Base-by-base conservation (phyloP, 768 basidiomycete genomes). In the Xanthoconium stramineum region DNA sequence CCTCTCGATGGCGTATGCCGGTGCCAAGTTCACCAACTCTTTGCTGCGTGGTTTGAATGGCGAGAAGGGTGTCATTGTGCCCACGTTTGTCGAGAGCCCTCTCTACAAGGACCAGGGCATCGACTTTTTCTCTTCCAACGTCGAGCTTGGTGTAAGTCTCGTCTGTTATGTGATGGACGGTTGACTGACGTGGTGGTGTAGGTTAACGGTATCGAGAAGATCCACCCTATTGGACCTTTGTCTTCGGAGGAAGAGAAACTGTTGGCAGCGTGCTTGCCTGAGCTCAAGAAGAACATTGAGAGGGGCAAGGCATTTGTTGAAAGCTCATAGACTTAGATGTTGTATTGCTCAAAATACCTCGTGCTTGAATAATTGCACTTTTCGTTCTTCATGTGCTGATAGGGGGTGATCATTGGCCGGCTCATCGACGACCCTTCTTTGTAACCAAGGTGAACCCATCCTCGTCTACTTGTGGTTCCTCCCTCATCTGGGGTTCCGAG, bases 211-310 rank as follows among this genome's bases (percentile, higher is more conserved):
- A 91, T 98, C 55, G 89, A 89, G 78, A 91, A 88, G 80, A 97
- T 99, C 70, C 80, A 91, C 77, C 84, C 87, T 19, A 68, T 98
- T 59, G 97, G 97, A 35, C 66, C 79, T 35, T 65, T 99, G 64
- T 82, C 92, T 35, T 78, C 85, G 32, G 82, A 87, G 69, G 97
- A 99, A 79, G 74, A 94, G 81, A 83, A 84, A 70, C 81, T 97
- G 56, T 77, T 99, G 66, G 88, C 84, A 28, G 94, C 87, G 33
- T 92, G 89, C 80, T 71, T 94, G 66, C 91, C 92, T 61, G 92
- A 94, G 64, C 83, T 99, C 66, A 90, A 91, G 84, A 94, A 91
- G 86, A 98, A 97, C 84, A 96, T 98, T 66, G 90, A 91, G 76
- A 98, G 94, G 86, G 94, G 94, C 75, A 84, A 80, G 74, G 80